Percentiles rank a stretch among this genome's conserved stretches.
These are phyloP conservation scores for Aspergillus hancockii DNA, from an alignment of 495 filamentous ascomycete genomes.

Conservation along the genomic window DNA sequence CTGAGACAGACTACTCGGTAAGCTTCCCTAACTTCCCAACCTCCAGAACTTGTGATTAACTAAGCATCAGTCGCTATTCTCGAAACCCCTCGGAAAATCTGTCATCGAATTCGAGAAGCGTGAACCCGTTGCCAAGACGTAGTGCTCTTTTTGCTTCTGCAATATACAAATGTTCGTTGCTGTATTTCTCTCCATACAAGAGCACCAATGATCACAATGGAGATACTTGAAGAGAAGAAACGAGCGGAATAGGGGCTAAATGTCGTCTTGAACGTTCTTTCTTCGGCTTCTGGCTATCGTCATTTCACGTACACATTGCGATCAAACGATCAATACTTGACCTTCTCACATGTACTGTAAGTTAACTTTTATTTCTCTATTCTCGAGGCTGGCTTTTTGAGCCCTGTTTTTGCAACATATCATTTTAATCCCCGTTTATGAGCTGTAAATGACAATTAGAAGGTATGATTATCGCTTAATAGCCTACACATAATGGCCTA, in stretches of 20 bases:
- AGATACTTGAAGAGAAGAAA: not conserved
- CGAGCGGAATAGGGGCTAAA: not conserved
- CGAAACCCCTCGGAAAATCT: conserved; percentile 47
- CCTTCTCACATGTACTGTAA: conserved; percentile 12
- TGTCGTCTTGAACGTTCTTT: not conserved
- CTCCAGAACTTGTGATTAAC: conserved; percentile 16
- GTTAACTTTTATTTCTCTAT: not conserved
- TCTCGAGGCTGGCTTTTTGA: not conserved
- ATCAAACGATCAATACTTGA: conserved; percentile 5
- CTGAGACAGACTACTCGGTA: conserved; percentile 54
- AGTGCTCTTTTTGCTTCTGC: conserved; percentile 10
- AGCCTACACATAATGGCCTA: not conserved
- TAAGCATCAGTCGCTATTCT: conserved; percentile 47
- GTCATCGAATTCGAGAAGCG: conserved; percentile 47
- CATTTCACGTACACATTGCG: not conserved
- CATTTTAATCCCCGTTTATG: not conserved
- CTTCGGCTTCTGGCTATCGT: not conserved
- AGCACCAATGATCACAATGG: not conserved
- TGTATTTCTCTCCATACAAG: not conserved
- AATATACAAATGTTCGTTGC: not conserved
- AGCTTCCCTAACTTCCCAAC: conserved; percentile 11
- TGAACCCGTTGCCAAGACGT: conserved; percentile 27
- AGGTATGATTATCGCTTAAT: not conserved
- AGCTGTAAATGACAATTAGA: conserved; percentile 7
- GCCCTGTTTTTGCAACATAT: not conserved